These are phyloP conservation scores for Euphorbia tirucalli DNA, from an alignment of 345 rosid species.

Conservation along the genomic window DNA sequence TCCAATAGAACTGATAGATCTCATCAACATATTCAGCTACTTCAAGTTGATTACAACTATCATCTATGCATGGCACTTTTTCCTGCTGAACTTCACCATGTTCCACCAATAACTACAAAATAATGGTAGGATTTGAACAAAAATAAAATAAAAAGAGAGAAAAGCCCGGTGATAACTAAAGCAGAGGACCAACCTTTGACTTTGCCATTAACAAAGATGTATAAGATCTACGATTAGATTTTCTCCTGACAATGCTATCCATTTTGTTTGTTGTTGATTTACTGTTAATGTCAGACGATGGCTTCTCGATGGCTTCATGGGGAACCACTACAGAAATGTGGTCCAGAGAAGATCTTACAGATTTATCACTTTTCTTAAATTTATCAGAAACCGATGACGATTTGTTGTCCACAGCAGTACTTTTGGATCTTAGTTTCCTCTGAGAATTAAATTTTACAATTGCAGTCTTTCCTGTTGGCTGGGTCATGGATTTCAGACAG, in stretches of 20 bases:
- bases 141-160: conserved; percentile 10
- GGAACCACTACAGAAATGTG: conserved; percentile 33
- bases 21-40: conserved; percentile 96
- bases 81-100: conserved; percentile 43
- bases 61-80: conserved; percentile 68
- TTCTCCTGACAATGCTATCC: conserved; percentile 40
- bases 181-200: conserved; percentile 54
- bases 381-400: conserved; percentile 28
- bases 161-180: conserved; percentile 8
- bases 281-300: conserved; percentile 30
- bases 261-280: conserved; percentile 27
- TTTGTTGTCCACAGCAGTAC: conserved; percentile 26
- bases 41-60: conserved; percentile 73
- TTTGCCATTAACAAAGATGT: conserved; percentile 71
- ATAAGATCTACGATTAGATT: conserved; percentile 73
- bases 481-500: conserved; percentile 17
- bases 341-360: conserved; percentile 30
- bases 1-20: conserved; percentile 89
- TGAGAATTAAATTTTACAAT: conserved; percentile 31
- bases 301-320: conserved; percentile 35
- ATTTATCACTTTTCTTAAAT: conserved; percentile 33
- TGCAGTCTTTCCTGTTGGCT: conserved; percentile 39
- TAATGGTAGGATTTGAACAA: conserved; percentile 22
- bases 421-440: conserved; percentile 38
- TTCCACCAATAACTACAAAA: conserved; percentile 53